Evolutionary conservation across 805 yeast species (phyloP).

Genomic region (Schwanniomyces pseudopolymorphus): DNA sequence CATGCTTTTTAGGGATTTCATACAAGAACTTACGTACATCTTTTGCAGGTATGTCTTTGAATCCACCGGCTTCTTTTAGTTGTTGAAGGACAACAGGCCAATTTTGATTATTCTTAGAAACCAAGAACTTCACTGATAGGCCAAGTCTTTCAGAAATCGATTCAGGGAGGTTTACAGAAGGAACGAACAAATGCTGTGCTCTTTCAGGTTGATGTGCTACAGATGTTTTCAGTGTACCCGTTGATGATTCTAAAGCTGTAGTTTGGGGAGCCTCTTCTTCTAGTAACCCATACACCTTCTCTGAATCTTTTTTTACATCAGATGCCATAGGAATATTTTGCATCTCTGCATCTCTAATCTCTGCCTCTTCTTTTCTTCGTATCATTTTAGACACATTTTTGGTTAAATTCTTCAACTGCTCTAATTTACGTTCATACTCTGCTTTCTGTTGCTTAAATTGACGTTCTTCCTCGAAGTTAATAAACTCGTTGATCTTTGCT

Average conservation of each 20-base stretch:
- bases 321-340: constrained; percentile 18
- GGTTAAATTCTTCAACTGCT: constrained; percentile 30
- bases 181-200: constrained; percentile 11
- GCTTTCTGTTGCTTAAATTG: constrained; percentile 17
- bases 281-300: constrained; percentile 11
- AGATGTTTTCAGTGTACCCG: no score
- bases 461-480: constrained; percentile 21
- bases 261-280: background rate
- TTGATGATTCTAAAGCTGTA: background rate
- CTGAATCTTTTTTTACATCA: constrained; percentile 11
- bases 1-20: constrained; percentile 40
- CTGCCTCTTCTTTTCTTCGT: constrained; percentile 13
- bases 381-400: constrained; percentile 25
- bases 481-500: constrained; percentile 12
- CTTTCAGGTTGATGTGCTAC: background rate
- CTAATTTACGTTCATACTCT: constrained; percentile 21
- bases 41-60: constrained; percentile 23
- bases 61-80: constrained; percentile 34
- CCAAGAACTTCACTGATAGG: constrained; percentile 38
- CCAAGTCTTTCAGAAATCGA: constrained; percentile 37
- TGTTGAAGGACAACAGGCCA: constrained; percentile 49
- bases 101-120: constrained; percentile 38
- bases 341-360: constrained; percentile 15
- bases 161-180: constrained; percentile 33
- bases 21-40: constrained; percentile 39